Evolutionary conservation across 1,284 basidiomycete species (phyloP).

Genomic region (Ustilago curta): DNA sequence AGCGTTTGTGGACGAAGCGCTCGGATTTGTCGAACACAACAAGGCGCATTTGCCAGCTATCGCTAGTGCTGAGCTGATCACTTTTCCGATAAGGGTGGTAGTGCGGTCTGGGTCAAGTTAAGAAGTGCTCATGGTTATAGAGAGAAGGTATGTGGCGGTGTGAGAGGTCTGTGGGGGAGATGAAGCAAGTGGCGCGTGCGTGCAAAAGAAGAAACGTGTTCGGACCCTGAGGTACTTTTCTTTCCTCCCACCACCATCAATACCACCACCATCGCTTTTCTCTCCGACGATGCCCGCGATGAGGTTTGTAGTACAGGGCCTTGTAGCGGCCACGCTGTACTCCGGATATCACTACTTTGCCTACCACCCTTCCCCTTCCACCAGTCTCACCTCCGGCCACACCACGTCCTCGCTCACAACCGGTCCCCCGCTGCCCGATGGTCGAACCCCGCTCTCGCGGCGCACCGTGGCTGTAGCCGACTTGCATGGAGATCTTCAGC

Average conservation of each 20-base stretch:
- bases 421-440: slow-evolving; percentile 7
- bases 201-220: background rate
- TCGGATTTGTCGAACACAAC: slow-evolving; percentile 24
- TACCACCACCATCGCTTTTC: background rate
- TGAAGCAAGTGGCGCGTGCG: slow-evolving; percentile 8
- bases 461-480: slow-evolving; percentile 64
- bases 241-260: background rate
- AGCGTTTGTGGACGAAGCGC: slow-evolving; percentile 4
- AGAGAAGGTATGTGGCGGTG: background rate
- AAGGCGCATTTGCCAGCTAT: slow-evolving; percentile 38
- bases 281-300: slow-evolving; percentile 2
- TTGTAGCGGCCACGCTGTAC: slow-evolving; percentile 25
- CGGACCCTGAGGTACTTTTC: slow-evolving; percentile 14
- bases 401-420: slow-evolving; percentile 1
- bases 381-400: slow-evolving; percentile 1
- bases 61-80: slow-evolving; percentile 14
- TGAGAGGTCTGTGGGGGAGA: background rate
- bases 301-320: slow-evolving; percentile 24
- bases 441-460: slow-evolving; percentile 21
- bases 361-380: background rate
- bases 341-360: slow-evolving; percentile 25
- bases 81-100: slow-evolving; percentile 19
- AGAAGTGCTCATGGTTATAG: background rate
- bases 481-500: slow-evolving; percentile 64
- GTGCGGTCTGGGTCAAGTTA: background rate